Evolutionary conservation across 2,329 filamentous ascomycete genomes (phyloP).

Genomic region (Pseudogymnoascus sp.): DNA sequence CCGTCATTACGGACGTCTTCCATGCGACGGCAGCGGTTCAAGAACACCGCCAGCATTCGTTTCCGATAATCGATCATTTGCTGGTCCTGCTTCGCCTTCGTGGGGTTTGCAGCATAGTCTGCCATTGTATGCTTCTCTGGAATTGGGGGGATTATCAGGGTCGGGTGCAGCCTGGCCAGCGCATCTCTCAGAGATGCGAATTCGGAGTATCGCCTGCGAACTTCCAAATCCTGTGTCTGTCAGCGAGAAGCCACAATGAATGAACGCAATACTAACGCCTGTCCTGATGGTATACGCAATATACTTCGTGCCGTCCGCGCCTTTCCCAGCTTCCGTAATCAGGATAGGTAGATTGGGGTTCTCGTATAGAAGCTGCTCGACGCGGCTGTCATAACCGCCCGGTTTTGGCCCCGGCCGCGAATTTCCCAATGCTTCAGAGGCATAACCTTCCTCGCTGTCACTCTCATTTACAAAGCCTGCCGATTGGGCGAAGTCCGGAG

Average conservation of each 20-base stretch:
- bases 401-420: slow-evolving; percentile 57
- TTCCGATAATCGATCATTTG: slow-evolving; percentile 95
- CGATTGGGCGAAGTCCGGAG: slow-evolving; percentile 12
- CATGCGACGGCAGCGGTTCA: slow-evolving; percentile 91
- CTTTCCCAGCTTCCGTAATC: slow-evolving; percentile 94
- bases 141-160: slow-evolving; percentile 90
- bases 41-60: slow-evolving; percentile 90
- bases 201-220: slow-evolving; percentile 90
- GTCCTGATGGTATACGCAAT: slow-evolving; percentile 97
- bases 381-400: slow-evolving; percentile 85
- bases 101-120: slow-evolving; percentile 95
- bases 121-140: slow-evolving; percentile 99
- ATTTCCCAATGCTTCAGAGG: slow-evolving; percentile 32
- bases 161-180: slow-evolving; percentile 85
- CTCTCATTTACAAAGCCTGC: slow-evolving; percentile 26
- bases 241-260: slow-evolving; percentile 12
- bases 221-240: slow-evolving; percentile 71
- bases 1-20: slow-evolving; percentile 85
- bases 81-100: slow-evolving; percentile 93
- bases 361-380: slow-evolving; percentile 96
- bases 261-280: slow-evolving; percentile 48
- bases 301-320: slow-evolving; percentile 80
- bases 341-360: slow-evolving; percentile 82
- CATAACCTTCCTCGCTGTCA: slow-evolving; percentile 41
- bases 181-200: slow-evolving; percentile 87